Conservation (phyloP, 1,284 basidiomycete species). For the Xanthoconium separans region DNA sequence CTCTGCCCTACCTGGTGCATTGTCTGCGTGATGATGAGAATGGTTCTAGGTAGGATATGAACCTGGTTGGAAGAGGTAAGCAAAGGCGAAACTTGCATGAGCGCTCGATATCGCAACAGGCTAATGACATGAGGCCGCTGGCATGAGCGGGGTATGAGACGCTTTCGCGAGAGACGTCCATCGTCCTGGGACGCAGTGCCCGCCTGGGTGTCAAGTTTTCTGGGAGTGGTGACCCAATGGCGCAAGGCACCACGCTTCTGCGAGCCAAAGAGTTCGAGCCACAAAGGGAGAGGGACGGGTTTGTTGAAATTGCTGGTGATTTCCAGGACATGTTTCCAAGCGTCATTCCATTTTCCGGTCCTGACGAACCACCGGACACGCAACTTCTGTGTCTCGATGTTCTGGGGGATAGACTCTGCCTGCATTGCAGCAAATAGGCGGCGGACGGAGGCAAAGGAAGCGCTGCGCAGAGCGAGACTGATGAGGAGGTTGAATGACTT, state of each 20-base stretch:
- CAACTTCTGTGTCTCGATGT: conserved; percentile 48
- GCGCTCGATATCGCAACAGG: conserved; percentile 23
- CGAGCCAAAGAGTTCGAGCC: conserved; percentile 52
- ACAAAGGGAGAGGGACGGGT: conserved; percentile 43
- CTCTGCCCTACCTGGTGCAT: conserved; percentile 37
- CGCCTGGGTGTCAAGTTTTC: not conserved
- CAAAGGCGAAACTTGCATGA: conserved; percentile 34
- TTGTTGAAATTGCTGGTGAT: conserved; percentile 8
- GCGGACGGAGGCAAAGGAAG: conserved; percentile 40
- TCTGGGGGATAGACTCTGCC: conserved; percentile 35
- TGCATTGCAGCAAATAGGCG: conserved; percentile 45
- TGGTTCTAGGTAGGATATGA: conserved; percentile 35
- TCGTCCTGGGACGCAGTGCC: not conserved
- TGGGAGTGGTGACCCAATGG: conserved; percentile 16
- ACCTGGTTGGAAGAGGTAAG: conserved; percentile 26
- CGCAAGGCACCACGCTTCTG: conserved; percentile 35
- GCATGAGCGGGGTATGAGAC: conserved; percentile 20
- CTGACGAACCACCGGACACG: conserved; percentile 48
- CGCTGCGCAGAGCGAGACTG: conserved; percentile 43
- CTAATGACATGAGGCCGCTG: conserved; percentile 9
- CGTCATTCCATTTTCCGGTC: conserved; percentile 48
- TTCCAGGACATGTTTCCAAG: conserved; percentile 40
- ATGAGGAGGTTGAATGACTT: conserved; percentile 57
- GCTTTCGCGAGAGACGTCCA: conserved; percentile 1
- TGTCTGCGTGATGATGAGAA: conserved; percentile 38